These are phyloP conservation scores for Coleophoma cylindrospora DNA, from an alignment of 2,329 filamentous ascomycete species.

Conservation along the genomic window DNA sequence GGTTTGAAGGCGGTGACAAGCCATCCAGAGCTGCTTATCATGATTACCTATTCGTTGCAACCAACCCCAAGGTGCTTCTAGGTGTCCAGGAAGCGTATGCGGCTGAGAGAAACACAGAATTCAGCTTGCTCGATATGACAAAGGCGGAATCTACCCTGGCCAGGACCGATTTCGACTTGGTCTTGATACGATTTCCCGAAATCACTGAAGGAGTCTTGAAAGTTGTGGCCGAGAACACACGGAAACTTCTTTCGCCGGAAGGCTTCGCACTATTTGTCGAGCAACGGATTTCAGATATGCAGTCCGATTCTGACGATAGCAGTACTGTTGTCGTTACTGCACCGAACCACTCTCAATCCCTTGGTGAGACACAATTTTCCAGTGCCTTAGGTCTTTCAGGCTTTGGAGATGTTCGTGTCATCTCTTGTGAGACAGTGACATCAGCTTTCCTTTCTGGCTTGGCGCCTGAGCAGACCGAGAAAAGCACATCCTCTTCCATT, in stretches of 20 bases:
- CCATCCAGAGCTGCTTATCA: slow-evolving; percentile 7
- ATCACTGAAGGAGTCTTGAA: not conserved
- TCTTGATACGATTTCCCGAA: not conserved
- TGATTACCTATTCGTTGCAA: slow-evolving; percentile 8
- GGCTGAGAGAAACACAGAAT: not conserved
- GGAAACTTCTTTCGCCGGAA: slow-evolving; percentile 1
- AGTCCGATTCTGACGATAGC: not conserved
- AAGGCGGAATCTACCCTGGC: not conserved
- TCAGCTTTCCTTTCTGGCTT: too few relatives aligned
- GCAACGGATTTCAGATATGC: not conserved
- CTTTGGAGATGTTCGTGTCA: too few relatives aligned
- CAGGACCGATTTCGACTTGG: slow-evolving; percentile 5
- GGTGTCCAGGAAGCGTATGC: slow-evolving; percentile 5
- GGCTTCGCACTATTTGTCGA: not conserved
- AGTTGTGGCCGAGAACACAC: slow-evolving; percentile 1
- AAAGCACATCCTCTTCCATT: not conserved
- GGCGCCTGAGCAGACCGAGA: too few relatives aligned
- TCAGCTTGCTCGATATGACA: slow-evolving; percentile 2
- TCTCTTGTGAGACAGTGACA: too few relatives aligned
- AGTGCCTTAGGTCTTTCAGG: too few relatives aligned
- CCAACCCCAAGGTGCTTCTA: slow-evolving; percentile 7
- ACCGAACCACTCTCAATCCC: not conserved
- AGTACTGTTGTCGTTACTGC: not conserved
- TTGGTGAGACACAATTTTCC: not conserved
- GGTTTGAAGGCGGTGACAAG: slow-evolving; percentile 16